These are phyloP conservation scores for Microthyrium microscopicum DNA, from an alignment of 2,329 filamentous ascomycete species.

Conservation along the genomic window DNA sequence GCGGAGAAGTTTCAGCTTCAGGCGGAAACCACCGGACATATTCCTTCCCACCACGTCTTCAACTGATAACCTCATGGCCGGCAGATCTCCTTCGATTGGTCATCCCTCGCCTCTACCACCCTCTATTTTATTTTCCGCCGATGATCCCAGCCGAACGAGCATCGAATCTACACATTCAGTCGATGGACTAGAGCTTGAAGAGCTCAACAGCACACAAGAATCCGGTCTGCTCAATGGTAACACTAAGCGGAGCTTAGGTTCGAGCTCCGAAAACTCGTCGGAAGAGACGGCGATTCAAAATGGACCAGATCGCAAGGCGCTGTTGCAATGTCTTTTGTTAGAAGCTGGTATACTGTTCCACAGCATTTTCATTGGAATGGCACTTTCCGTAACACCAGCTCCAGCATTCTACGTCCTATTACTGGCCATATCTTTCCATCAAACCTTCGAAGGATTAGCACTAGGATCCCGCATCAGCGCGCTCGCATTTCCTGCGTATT, in stretches of 20 bases:
- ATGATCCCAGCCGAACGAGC: background rate
- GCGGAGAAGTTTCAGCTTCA: too few species aligned
- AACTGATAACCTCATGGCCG: constrained; percentile 5
- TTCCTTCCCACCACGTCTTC: too few species aligned
- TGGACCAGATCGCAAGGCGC: constrained; percentile 37
- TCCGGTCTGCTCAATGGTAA: constrained; percentile 6
- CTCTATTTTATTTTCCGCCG: too few species aligned
- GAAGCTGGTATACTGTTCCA: constrained; percentile 77
- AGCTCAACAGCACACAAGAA: background rate
- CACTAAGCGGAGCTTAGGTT: background rate
- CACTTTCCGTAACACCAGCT: constrained; percentile 63
- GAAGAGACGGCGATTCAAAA: background rate
- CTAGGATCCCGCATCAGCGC: constrained; percentile 73
- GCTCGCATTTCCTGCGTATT: constrained; percentile 33
- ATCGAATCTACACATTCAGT: background rate
- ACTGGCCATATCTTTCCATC: constrained; percentile 63
- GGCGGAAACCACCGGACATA: too few species aligned
- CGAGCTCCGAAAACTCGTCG: background rate
- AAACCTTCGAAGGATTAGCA: constrained; percentile 78
- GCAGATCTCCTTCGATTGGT: constrained; percentile 5
- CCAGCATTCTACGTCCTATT: constrained; percentile 66
- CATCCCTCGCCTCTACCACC: constrained; percentile 6
- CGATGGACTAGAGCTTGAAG: constrained; percentile 2
- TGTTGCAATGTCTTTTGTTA: constrained; percentile 63
- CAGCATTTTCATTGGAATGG: constrained; percentile 76